A percentile compares a stretch with the other conserved stretches of the same genome.
Conservation (phyloP, 176 grass and related monocot species). For the Puya raimondii region DNA sequence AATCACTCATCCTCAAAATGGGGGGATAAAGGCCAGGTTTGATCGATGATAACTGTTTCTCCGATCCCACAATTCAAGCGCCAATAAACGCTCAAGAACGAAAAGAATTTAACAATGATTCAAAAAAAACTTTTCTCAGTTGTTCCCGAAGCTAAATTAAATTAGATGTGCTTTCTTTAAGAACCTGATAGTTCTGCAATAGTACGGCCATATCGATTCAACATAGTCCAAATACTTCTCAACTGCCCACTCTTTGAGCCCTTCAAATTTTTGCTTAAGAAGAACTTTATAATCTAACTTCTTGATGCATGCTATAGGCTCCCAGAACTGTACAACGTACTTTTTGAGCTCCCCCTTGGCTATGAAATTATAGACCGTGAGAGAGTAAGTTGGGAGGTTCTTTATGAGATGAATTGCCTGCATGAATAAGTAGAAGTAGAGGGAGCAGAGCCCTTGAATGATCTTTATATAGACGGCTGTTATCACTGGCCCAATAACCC, state of each 20-base stretch:
- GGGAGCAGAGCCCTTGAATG: constrained; percentile 5
- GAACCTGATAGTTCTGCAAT: constrained; percentile 21
- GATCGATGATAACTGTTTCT: background rate
- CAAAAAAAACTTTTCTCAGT: background rate
- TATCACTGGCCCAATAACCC: constrained; percentile 20
- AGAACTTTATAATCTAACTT: constrained; percentile 15
- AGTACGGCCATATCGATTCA: constrained; percentile 27
- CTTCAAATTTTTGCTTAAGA: background rate
- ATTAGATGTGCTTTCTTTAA: constrained; percentile 25
- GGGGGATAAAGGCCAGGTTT: background rate
- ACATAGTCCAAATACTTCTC: constrained; percentile 20
- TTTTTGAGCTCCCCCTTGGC: constrained; percentile 8
- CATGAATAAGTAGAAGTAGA: constrained; percentile 19
- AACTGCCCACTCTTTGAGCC: background rate
- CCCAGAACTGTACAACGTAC: background rate
- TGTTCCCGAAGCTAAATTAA: background rate
- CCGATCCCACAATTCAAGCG: background rate
- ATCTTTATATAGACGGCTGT: constrained; percentile 20
- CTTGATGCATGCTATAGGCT: constrained; percentile 12
- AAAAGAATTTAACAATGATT: background rate
- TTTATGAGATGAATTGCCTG: constrained; percentile 9
- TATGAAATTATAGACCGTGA: constrained; percentile 8
- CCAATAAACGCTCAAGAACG: background rate
- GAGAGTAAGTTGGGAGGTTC: constrained; percentile 18
- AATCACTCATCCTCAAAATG: background rate